phyloP scores from a whole-genome alignment of 106 monocot species.

The Allium cepa region DNA sequence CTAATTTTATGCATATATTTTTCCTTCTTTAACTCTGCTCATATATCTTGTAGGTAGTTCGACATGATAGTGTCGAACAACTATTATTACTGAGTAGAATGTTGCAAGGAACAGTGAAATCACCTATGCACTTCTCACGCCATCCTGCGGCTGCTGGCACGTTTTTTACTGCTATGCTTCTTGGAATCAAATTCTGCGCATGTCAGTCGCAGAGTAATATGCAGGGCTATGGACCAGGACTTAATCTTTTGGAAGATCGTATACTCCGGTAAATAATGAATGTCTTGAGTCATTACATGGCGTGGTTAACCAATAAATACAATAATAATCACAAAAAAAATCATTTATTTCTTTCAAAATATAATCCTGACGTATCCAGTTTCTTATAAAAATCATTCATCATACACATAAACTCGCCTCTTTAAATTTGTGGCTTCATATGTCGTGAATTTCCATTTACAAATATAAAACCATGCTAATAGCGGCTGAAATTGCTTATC shows the following conservation, averaged over 20 bases:
- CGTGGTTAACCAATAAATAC: too few relatives aligned
- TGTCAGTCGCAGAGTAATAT: conserved; percentile 80
- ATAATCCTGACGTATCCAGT: too few relatives aligned
- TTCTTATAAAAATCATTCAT: too few relatives aligned
- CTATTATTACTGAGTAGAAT: conserved; percentile 84
- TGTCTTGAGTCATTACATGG: too few relatives aligned
- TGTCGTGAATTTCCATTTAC: too few relatives aligned
- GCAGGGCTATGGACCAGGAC: conserved; percentile 62
- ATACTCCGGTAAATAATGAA: conserved; percentile 54
- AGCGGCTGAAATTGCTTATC: background rate
- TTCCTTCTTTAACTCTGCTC: conserved; percentile 1
- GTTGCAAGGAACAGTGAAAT: conserved; percentile 98
- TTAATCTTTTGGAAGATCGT: conserved; percentile 80
- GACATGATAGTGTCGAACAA: conserved; percentile 95
- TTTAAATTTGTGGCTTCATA: too few relatives aligned
- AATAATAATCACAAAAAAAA: too few relatives aligned
- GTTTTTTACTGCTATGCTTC: conserved; percentile 95
- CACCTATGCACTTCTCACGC: conserved; percentile 67
- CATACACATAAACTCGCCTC: too few relatives aligned
- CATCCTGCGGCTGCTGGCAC: conserved; percentile 97
- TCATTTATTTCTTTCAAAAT: too few relatives aligned
- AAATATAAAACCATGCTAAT: too few relatives aligned
- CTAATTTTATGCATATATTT: background rate
- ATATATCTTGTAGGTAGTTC: conserved; percentile 54
- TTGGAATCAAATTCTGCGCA: conserved; percentile 90